Evolutionary conservation across 1,139 yeast species (phyloP).

Genomic region (Geotrichum australiense): DNA sequence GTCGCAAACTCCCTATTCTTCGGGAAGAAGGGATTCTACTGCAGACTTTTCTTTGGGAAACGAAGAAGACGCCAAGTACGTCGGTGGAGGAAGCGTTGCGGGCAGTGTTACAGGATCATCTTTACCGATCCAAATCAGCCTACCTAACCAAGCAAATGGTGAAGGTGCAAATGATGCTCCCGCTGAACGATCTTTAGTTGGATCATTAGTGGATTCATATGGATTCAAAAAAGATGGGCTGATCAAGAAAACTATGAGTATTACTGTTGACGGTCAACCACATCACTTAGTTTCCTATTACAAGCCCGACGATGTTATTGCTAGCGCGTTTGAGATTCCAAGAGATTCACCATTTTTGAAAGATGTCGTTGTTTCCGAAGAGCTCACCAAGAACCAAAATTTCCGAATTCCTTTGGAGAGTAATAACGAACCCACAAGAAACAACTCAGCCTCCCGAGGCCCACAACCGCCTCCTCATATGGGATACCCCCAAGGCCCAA

Average conservation of each 20-base stretch:
- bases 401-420: conserved; percentile 39
- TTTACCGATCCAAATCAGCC: conserved; percentile 17
- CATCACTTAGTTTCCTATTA: conserved; percentile 65
- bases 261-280: conserved; percentile 39
- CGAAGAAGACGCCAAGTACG: conserved; percentile 14
- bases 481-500: conserved; percentile 2
- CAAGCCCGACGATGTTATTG: conserved; percentile 6
- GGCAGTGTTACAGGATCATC: conserved; percentile 14
- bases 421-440: conserved; percentile 24
- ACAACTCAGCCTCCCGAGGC: not conserved
- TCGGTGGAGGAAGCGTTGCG: conserved; percentile 12
- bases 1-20: conserved; percentile 6
- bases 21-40: not conserved
- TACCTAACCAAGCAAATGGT: conserved; percentile 8
- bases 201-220: conserved; percentile 53
- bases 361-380: conserved; percentile 48
- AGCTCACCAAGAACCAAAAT: conserved; percentile 55
- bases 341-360: conserved; percentile 46
- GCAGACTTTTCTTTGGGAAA: not conserved
- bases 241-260: conserved; percentile 73
- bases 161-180: conserved; percentile 4
- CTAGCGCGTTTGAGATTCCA: conserved; percentile 53
- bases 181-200: conserved; percentile 40
- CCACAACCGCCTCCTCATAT: conserved; percentile 2
- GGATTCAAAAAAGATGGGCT: conserved; percentile 71